Evolutionary conservation across 805 yeast species (phyloP), one percentile per base, ranked within the genome.

Genomic region (Kluyveromyces siamensis): DNA sequence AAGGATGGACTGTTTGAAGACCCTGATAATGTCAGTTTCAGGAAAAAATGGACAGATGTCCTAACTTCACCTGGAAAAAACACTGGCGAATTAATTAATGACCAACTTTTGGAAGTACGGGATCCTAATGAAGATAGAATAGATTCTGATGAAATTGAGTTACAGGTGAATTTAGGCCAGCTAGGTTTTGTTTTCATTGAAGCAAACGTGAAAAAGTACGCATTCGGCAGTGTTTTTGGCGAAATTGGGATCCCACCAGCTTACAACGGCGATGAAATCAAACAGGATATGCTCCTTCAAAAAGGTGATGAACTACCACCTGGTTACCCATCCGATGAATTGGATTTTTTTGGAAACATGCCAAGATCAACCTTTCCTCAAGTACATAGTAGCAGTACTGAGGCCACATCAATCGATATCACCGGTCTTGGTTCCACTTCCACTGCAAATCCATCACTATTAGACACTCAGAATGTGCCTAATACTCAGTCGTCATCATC

Each of bases 201-300:
- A 61, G 95, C 83, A 0, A 86, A 86, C 65, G 90, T 86, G 21
- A 85, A 86, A 59, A 85, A 83, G 61, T 86, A 91, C 86, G 89
- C 89, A 14, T 84, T 81, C 65, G 95, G 63, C 25, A 57, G 67
- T 30, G 61, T 65, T 4, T 62, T 52, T 52, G 76, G 76, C 5
- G 71, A 68, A 2, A 71, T 72, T 51, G 76, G 76, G 7, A 61
- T 71, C 13, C 76, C 76, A 6, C 76, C 76, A 6, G 65, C 73
- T 2, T 72, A 71, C 54, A 63, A 63, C 43, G 76, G 75, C 2
- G 65, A 65, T 48, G 69, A 68, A 45, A 58, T 58, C 44, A 63
- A 63, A 27, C 62, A 62, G 16, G 88, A 84, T 55, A 71, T 75
- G 21, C 67, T 84, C 3, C 66, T 84, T 48, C 90, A 81, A 55